phyloP scores from a whole-genome alignment of 2,329 filamentous ascomycete genomes.

The Fusarium protoensiforme region DNA sequence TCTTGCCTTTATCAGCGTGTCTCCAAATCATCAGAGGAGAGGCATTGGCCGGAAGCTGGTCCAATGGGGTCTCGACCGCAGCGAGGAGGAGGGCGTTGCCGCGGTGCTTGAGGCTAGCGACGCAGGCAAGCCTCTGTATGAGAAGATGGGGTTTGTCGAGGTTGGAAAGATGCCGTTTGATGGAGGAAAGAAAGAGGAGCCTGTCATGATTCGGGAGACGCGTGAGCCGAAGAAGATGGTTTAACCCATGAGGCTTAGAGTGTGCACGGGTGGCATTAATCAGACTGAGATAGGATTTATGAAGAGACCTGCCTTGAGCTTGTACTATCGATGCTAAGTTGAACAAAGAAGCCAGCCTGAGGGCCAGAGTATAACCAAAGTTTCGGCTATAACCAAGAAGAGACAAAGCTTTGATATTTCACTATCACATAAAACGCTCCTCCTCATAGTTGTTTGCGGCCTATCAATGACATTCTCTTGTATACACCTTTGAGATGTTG shows the following conservation, averaged over 20 bases:
- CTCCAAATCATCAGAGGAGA: conserved; percentile 13
- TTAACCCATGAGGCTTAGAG: not conserved
- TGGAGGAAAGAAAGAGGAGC: not conserved
- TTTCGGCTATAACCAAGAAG: no score
- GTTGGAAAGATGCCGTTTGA: not conserved
- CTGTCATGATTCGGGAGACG: conserved; percentile 16
- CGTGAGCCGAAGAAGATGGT: not conserved
- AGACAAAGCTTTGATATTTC: no score
- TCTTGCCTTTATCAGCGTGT: conserved; percentile 17
- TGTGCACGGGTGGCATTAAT: not conserved
- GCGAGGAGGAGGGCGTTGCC: conserved; percentile 15
- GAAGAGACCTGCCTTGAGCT: not conserved
- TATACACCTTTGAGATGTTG: not conserved
- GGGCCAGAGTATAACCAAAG: not conserved
- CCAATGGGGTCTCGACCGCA: conserved; percentile 24
- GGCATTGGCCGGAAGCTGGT: conserved; percentile 17
- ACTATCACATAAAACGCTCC: not conserved
- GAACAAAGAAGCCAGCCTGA: not conserved
- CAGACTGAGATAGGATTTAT: not conserved
- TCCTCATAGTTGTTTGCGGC: not conserved
- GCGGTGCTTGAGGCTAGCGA: conserved; percentile 17
- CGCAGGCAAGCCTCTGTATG: not conserved
- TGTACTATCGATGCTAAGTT: not conserved
- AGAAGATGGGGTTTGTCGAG: conserved; percentile 18
- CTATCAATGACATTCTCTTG: not conserved